Conservation (phyloP, 495 filamentous ascomycete species). For the Hypoxylon perforatum region DNA sequence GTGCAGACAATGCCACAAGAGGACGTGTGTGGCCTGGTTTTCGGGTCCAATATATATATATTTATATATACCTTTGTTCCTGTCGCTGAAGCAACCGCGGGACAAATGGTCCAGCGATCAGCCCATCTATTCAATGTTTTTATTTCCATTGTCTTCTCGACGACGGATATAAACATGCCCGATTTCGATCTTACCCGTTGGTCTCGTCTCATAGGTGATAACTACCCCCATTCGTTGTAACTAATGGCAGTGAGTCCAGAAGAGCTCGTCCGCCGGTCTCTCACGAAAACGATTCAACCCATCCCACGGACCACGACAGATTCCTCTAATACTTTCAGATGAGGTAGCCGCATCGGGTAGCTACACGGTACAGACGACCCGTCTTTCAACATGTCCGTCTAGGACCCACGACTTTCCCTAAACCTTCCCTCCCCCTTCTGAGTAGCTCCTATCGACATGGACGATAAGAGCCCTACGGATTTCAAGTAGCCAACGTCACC, state of each 20-base stretch:
- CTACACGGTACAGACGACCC: constrained; percentile 39
- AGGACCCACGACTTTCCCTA: constrained; percentile 16
- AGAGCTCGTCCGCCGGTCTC: constrained; percentile 7
- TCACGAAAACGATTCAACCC: constrained; percentile 9
- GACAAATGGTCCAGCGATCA: not conserved
- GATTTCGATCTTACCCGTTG: too few relatives aligned
- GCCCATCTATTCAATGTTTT: not conserved
- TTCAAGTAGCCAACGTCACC: constrained; percentile 18
- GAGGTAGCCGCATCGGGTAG: constrained; percentile 30
- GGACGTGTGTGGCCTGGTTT: not conserved
- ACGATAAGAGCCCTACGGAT: constrained; percentile 34
- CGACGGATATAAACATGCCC: not conserved
- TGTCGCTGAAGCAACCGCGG: not conserved
- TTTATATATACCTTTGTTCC: not conserved
- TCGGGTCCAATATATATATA: constrained; percentile 5
- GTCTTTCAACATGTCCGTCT: constrained; percentile 22
- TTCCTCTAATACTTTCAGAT: constrained; percentile 26
- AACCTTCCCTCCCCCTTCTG: constrained; percentile 29
- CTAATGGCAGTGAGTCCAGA: constrained; percentile 5
- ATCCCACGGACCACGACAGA: constrained; percentile 1
- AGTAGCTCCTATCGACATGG: constrained; percentile 25
- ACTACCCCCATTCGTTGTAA: not conserved
- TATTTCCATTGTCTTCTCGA: not conserved
- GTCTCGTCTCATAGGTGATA: not conserved
- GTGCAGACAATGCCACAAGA: constrained; percentile 33